Evolutionary conservation across 2,329 filamentous ascomycete genomes (phyloP).

Genomic region (Graphilbum fragrans): DNA sequence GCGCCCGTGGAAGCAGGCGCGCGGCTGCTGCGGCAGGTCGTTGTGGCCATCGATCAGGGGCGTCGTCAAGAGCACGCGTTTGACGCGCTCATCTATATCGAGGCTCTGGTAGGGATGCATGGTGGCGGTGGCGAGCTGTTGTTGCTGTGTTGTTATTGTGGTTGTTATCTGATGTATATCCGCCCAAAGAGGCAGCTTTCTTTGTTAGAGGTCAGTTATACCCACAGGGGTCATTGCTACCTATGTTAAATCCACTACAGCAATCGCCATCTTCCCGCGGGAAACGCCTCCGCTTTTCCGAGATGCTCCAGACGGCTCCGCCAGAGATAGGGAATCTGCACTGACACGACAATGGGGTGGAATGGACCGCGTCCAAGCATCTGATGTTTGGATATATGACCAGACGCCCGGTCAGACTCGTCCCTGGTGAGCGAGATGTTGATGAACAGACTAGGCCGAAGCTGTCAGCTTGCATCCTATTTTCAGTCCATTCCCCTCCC

Average conservation of each 20-base stretch:
- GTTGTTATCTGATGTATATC: too few relatives aligned
- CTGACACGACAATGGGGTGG: too few relatives aligned
- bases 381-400: too few relatives aligned
- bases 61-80: slow-evolving; percentile 14
- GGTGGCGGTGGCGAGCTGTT: not conserved
- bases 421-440: too few relatives aligned
- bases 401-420: too few relatives aligned
- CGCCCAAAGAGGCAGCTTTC: not conserved
- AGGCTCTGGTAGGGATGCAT: slow-evolving; percentile 11
- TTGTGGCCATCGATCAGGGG: slow-evolving; percentile 23
- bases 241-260: not conserved
- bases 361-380: too few relatives aligned
- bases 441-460: too few relatives aligned
- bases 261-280: not conserved
- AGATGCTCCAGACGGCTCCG: too few relatives aligned
- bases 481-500: too few relatives aligned
- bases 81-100: slow-evolving; percentile 17
- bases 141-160: not conserved
- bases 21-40: slow-evolving; percentile 18
- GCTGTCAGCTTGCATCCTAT: too few relatives aligned
- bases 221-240: not conserved
- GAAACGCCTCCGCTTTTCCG: too few relatives aligned
- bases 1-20: slow-evolving; percentile 16
- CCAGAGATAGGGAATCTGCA: too few relatives aligned
- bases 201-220: not conserved